These are phyloP conservation scores for Aspergillus ochraceoroseus DNA, from an alignment of 2,329 filamentous ascomycete genomes.

Conservation along the genomic window DNA sequence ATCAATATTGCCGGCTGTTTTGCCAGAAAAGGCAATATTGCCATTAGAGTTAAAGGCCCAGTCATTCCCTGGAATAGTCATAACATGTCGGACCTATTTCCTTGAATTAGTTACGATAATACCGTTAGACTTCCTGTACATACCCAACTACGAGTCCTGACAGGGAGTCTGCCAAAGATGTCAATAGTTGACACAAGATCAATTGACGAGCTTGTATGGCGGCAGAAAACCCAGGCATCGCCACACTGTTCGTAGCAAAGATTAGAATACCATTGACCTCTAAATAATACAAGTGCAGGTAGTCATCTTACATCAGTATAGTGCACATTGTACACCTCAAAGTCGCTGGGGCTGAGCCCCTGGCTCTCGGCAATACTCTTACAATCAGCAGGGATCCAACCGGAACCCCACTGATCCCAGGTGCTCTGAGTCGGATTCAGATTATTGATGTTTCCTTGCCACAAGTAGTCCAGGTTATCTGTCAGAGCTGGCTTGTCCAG, in stretches of 20 bases:
- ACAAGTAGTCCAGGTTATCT: slow-evolving; percentile 8
- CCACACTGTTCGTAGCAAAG: slow-evolving; percentile 1
- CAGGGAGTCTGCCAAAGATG: slow-evolving; percentile 6
- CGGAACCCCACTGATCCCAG: slow-evolving; percentile 5
- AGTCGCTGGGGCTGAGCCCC: slow-evolving; percentile 7
- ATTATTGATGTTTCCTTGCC: slow-evolving; percentile 3
- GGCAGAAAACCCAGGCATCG: slow-evolving; percentile 9
- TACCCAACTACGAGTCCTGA: slow-evolving; percentile 13
- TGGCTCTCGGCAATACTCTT: slow-evolving; percentile 11
- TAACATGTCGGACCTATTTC: slow-evolving; percentile 5
- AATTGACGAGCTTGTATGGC: slow-evolving; percentile 2
- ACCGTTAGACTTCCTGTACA: neutral
- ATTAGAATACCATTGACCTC: too few species aligned
- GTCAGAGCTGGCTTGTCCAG: slow-evolving; percentile 10
- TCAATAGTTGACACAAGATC: slow-evolving; percentile 1
- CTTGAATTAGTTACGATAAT: neutral
- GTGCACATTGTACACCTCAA: slow-evolving; percentile 11
- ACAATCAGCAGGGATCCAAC: slow-evolving; percentile 9
- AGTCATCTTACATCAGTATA: slow-evolving; percentile 4
- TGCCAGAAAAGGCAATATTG: slow-evolving; percentile 7
- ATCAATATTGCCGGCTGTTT: slow-evolving; percentile 2
- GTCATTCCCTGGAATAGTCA: slow-evolving; percentile 8
- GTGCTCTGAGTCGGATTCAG: neutral
- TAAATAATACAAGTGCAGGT: neutral
- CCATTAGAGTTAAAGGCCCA: slow-evolving; percentile 10